Conservation (phyloP, 2,329 filamentous ascomycete species). For the Raffaelea arxii region DNA sequence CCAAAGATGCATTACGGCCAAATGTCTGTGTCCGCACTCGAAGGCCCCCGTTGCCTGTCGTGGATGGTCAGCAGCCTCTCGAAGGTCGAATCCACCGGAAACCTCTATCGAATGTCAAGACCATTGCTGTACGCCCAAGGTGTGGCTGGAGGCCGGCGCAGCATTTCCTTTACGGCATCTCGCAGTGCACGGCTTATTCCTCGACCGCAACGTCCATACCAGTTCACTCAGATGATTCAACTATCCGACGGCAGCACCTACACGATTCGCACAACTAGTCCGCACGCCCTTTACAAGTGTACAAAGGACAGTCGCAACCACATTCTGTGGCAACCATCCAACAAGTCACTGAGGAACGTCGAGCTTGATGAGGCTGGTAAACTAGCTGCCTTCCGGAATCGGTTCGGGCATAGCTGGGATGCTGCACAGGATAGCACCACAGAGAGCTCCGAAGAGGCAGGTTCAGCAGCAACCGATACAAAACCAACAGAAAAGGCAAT, state of each 20-base stretch:
- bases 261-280: constrained; percentile 68
- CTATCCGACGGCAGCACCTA: constrained; percentile 86
- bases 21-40: no score
- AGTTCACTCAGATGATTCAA: constrained; percentile 92
- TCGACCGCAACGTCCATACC: constrained; percentile 87
- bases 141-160: constrained; percentile 15
- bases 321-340: constrained; percentile 80
- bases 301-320: constrained; percentile 84
- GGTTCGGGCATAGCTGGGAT: constrained; percentile 82
- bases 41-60: no score
- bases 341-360: constrained; percentile 71
- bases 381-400: constrained; percentile 72
- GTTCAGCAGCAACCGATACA: no score
- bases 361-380: constrained; percentile 93
- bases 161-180: constrained; percentile 29
- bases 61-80: no score
- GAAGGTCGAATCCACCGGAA: no score
- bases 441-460: constrained; percentile 12
- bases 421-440: constrained; percentile 27
- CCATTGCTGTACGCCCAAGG: no score
- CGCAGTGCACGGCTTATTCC: constrained; percentile 77
- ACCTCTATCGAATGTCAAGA: no score
- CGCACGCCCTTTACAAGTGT: constrained; percentile 47
- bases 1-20: no score
- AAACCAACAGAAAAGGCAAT: no score